Base-by-base conservation (phyloP, 2,329 filamentous ascomycete genomes). In the Aspergillus brunneoviolaceus region DNA sequence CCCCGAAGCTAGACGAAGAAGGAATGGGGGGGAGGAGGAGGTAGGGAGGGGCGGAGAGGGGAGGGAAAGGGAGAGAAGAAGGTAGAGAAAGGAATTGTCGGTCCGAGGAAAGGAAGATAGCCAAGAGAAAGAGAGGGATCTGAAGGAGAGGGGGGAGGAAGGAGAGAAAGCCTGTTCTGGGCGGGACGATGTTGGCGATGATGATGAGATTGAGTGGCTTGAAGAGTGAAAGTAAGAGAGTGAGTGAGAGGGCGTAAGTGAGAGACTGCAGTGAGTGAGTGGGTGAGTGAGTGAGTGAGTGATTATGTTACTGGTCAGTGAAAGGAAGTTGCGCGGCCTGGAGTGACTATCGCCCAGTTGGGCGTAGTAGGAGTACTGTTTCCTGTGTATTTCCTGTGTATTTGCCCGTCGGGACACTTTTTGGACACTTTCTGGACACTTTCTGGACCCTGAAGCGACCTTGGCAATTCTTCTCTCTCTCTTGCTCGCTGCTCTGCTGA, bases 61-160 rank as follows among this genome's bases (percentile, higher is more conserved):
- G 54, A 60, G 42, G 35, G 51, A 47, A 53, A 45, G 35, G 53
- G 52, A 53, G 47, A 16, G 33, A 59, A 60, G 48, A 23, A 23
- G 23, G 39, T 47, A 58, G 29, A 60, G 52, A 52, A 47, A 57
- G 42, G 50, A 16, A 61, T 29, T 29, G 27, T 9, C 27, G 9
- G 27, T 29, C 27, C 2, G 27, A 63, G 39, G 58, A 63, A 27
- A 47, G 59, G 10, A 51, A 42, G 49, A 27, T 12, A 16, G 33
- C 47, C 39, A 45, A 47, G 33, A 49, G 49, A 35, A 35, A 54
- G 35, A 31, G 31, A 25, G 27, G 21, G 49, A 47, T n/a, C n/a
- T n/a, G n/a, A 55, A 6, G 50, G 49, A 19, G 19, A 19, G 19
- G 45, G 35, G 51, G 27, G 39, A 33, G 35, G 47, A 57, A 29